phyloP scores from a whole-genome alignment of 2,329 filamentous ascomycete genomes.

The Septoria linicola region DNA sequence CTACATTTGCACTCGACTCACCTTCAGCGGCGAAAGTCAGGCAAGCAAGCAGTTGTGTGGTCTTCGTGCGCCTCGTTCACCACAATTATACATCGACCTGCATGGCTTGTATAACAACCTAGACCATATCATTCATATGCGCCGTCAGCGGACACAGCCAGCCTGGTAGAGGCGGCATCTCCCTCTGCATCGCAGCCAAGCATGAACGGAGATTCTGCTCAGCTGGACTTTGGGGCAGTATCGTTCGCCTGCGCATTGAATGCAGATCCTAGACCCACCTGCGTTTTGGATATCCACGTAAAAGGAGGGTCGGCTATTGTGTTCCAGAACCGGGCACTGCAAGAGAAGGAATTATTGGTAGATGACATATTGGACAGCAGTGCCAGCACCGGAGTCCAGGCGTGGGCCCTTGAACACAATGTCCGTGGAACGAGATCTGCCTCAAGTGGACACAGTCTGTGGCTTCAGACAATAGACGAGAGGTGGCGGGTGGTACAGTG shows the following conservation, averaged over 20 bases:
- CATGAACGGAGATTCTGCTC: too few relatives aligned
- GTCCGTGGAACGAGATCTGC: neutral
- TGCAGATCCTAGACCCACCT: slow-evolving; percentile 24
- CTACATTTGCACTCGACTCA: too few relatives aligned
- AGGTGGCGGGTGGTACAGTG: slow-evolving; percentile 23
- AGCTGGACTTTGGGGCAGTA: too few relatives aligned
- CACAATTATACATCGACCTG: too few relatives aligned
- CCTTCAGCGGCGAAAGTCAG: too few relatives aligned
- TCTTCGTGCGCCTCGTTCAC: too few relatives aligned
- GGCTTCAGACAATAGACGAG: slow-evolving; percentile 20
- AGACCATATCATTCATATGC: too few relatives aligned
- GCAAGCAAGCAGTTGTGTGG: too few relatives aligned
- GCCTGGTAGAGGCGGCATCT: too few relatives aligned
- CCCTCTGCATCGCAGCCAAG: neutral
- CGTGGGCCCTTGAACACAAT: neutral
- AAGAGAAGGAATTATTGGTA: slow-evolving; percentile 3
- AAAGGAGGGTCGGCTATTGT: neutral
- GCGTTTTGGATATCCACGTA: slow-evolving; percentile 15
- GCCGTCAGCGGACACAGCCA: too few relatives aligned
- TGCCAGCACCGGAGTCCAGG: neutral
- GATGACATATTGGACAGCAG: slow-evolving; percentile 14
- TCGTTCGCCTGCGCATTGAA: too few relatives aligned
- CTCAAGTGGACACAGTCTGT: neutral
- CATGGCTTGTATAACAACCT: too few relatives aligned
- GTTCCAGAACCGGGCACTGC: slow-evolving; percentile 13